Conservation (phyloP, 352 stramenopile species). For the Globisporangium heterothallicum region DNA sequence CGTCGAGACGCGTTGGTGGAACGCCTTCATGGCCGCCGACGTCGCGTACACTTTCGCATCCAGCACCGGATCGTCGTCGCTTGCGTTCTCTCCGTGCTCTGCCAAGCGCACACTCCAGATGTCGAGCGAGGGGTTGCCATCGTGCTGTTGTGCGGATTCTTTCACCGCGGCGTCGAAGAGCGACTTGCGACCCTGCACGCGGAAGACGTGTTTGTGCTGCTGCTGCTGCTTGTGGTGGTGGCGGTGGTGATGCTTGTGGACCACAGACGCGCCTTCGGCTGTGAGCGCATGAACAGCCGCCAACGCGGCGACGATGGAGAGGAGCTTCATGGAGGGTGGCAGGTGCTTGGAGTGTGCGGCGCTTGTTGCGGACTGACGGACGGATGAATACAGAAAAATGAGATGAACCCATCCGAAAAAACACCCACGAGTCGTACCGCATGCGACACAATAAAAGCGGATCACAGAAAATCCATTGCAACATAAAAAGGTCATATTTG, state of each 20-base stretch:
- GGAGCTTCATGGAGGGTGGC: background rate
- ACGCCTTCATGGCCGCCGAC: constrained; percentile 3
- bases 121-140: constrained; percentile 1
- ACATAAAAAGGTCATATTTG: too few species aligned
- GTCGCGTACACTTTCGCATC: constrained; percentile 12
- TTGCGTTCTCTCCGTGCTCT: background rate
- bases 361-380: background rate
- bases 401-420: background rate
- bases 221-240: background rate
- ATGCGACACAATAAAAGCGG: background rate
- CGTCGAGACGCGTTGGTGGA: background rate
- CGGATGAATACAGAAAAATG: background rate
- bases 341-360: background rate
- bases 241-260: constrained; percentile 2
- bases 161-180: constrained; percentile 7
- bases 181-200: constrained; percentile 11
- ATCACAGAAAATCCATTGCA: too few species aligned
- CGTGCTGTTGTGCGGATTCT: background rate
- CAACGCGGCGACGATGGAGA: background rate
- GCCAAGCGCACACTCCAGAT: constrained; percentile 7
- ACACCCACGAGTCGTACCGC: background rate
- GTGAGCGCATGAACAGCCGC: background rate
- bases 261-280: background rate
- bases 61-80: background rate
- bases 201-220: constrained; percentile 9